Conservation (phyloP, 2,329 filamentous ascomycete species). For the Colletotrichum godetiae region DNA sequence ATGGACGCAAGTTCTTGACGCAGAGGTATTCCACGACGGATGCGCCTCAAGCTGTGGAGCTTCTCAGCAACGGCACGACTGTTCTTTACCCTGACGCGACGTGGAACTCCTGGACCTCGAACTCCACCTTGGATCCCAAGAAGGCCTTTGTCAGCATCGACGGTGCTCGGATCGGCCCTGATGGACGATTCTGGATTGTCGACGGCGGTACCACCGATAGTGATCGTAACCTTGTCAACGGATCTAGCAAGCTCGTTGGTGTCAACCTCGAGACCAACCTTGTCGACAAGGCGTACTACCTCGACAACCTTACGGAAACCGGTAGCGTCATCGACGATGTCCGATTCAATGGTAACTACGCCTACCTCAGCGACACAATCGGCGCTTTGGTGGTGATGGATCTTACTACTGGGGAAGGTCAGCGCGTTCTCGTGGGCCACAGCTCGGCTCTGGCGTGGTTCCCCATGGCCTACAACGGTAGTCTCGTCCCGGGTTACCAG, state of each 20-base stretch:
- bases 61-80: slow-evolving; percentile 7
- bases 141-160: slow-evolving; percentile 17
- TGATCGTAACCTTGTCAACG: neutral
- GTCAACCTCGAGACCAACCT: slow-evolving; percentile 7
- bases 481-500: slow-evolving; percentile 11
- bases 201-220: neutral
- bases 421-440: slow-evolving; percentile 4
- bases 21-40: slow-evolving; percentile 16
- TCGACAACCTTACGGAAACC: slow-evolving; percentile 1
- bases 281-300: slow-evolving; percentile 16
- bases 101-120: slow-evolving; percentile 12
- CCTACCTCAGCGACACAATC: slow-evolving; percentile 18
- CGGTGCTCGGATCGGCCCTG: slow-evolving; percentile 1
- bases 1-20: slow-evolving; percentile 10
- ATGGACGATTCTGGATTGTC: slow-evolving; percentile 19
- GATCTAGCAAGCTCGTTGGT: slow-evolving; percentile 9
- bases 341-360: neutral
- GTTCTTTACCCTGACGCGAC: neutral
- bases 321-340: slow-evolving; percentile 12
- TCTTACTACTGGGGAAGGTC: neutral
- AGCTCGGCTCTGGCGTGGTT: slow-evolving; percentile 12
- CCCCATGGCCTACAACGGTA: slow-evolving; percentile 15
- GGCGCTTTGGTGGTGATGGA: slow-evolving; percentile 12
- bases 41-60: neutral
- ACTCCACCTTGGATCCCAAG: slow-evolving; percentile 1